Base-by-base conservation (phyloP, 345 rosid species). In the Atalantia buxifolia region DNA sequence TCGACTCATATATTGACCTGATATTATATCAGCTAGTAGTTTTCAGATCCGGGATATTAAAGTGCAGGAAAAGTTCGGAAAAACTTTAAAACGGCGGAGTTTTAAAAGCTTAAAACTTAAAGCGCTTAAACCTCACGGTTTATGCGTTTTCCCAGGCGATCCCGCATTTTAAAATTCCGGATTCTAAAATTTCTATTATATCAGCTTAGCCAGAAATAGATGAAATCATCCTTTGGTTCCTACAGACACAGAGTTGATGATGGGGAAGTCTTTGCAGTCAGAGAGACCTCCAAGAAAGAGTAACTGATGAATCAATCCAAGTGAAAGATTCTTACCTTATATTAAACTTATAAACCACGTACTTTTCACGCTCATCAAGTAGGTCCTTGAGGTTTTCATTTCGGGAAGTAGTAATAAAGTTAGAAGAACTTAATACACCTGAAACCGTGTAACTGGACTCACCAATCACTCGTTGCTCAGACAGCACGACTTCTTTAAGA, bases 331-430 rank as follows among this genome's bases (percentile, higher is more conserved):
- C 77, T 76, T 86, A 93, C 98, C 97, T 91, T 75, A 84, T 75
- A 83, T 86, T 87, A 74, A 95, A 93, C 83, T 86, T 95, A 79
- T 93, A 95, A 53, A 95, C 80, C 71, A 79, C 66, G 27, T 87
- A 89, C 56, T 83, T 91, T 72, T 95, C 92, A 77, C 40, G 78
- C 60, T 79, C 93, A 75, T 88, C 81, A 4, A 91, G 71, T 35
- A 95, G 86, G 76, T 84, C 86, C 80, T 84, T 88, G 63, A 95
- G 96, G 84, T 80, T 84, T 80, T 85, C 90, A 12, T 90, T 85
- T 71, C 91, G 86, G 13, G 94, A 89, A 62, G 97, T 85, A 57
- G 82, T 79, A 73, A 79, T 70, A 67, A 80, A 85, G 78, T 90
- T 82, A 14, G 94, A 84, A 66, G 97, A 92, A 81, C 83, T 86